phyloP scores from a whole-genome alignment of 305 asterid species.

The Stenogyne calaminthoides region DNA sequence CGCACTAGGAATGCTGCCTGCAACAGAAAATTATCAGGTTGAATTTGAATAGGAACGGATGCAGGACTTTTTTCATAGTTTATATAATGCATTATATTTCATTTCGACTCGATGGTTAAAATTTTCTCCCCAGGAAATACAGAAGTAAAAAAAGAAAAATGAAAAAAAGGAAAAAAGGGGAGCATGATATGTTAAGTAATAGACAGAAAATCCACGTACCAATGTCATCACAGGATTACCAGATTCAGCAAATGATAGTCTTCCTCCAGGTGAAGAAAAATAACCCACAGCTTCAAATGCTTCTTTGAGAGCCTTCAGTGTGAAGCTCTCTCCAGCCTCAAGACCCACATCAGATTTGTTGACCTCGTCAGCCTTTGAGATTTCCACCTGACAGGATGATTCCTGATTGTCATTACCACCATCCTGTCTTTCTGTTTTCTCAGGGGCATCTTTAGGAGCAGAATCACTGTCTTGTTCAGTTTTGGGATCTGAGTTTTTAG shows the following conservation, averaged over 20 bases:
- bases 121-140: not conserved
- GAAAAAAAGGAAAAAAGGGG: not conserved
- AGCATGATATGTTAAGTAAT: conserved; percentile 12
- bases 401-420: conserved; percentile 49
- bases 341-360: conserved; percentile 38
- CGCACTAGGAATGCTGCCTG: conserved; percentile 89
- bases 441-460: conserved; percentile 50
- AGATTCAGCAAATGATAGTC: conserved; percentile 77
- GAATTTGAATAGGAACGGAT: conserved; percentile 23
- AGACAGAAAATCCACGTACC: conserved; percentile 54
- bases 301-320: conserved; percentile 80
- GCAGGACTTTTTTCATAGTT: not conserved
- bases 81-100: not conserved
- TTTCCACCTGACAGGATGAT: conserved; percentile 59
- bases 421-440: conserved; percentile 50
- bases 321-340: conserved; percentile 56
- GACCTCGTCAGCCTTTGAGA: conserved; percentile 55
- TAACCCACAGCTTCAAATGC: conserved; percentile 88
- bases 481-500: conserved; percentile 45
- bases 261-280: conserved; percentile 65
- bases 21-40: conserved; percentile 34
- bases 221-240: conserved; percentile 95
- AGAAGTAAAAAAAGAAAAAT: not conserved
- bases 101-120: not conserved
- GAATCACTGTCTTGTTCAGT: conserved; percentile 37